Percentiles rank a stretch among this genome's conserved stretches.
These are phyloP conservation scores for Aspergillus texensis DNA, from an alignment of 2,329 filamentous ascomycete genomes.

Conservation along the genomic window DNA sequence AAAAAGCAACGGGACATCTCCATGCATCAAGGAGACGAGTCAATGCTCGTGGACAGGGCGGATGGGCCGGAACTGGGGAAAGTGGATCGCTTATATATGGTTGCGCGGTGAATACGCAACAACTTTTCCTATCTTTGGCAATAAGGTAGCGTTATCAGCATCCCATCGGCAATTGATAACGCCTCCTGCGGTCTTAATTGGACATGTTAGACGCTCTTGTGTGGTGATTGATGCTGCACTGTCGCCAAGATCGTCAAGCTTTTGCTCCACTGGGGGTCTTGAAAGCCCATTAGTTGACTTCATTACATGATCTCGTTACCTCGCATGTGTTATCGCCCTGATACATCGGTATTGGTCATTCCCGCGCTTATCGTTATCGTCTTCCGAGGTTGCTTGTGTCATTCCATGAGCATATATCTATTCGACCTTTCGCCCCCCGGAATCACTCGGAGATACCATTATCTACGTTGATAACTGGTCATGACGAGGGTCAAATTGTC, in stretches of 20 bases:
- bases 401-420: background rate
- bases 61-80: conserved; percentile 7
- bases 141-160: background rate
- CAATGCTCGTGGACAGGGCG: background rate
- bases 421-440: background rate
- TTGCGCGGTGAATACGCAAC: background rate
- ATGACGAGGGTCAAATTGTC: background rate
- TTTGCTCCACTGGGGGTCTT: background rate
- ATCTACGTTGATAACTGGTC: background rate
- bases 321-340: background rate
- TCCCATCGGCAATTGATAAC: background rate
- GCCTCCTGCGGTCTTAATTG: background rate
- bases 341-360: background rate
- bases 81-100: conserved; percentile 7
- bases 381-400: background rate
- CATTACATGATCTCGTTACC: background rate
- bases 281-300: background rate
- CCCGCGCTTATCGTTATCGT: background rate
- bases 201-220: background rate
- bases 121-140: background rate
- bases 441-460: background rate
- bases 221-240: background rate
- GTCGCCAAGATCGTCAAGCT: conserved; percentile 1
- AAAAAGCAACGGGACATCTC: too few species aligned
- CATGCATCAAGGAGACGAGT: background rate